phyloP scores from a whole-genome alignment of 805 yeast species.

The Saccharomycopsis guyanensis region DNA sequence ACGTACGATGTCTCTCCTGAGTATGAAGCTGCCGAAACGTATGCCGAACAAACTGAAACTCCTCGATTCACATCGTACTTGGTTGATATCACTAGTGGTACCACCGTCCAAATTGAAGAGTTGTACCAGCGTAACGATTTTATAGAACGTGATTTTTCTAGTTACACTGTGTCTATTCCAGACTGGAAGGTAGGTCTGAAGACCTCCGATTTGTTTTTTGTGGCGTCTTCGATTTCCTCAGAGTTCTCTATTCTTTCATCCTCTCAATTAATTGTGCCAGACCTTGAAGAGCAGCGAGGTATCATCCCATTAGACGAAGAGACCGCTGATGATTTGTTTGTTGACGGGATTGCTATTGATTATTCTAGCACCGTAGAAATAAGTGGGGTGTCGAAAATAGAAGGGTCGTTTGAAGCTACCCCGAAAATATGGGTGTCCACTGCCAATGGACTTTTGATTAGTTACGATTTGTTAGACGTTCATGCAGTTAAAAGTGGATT shows the following conservation, averaged over 20 bases:
- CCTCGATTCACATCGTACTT: not conserved
- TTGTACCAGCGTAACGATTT: slow-evolving; percentile 6
- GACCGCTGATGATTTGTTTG: slow-evolving; percentile 58
- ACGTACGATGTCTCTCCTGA: not conserved
- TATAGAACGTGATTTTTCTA: slow-evolving; percentile 7
- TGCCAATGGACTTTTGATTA: slow-evolving; percentile 5
- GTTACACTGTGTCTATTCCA: slow-evolving; percentile 1
- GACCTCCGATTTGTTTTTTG: slow-evolving; percentile 25
- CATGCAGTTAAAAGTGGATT: slow-evolving; percentile 4
- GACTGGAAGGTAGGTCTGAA: slow-evolving; percentile 7
- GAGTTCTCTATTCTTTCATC: slow-evolving; percentile 47
- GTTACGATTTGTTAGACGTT: slow-evolving; percentile 14
- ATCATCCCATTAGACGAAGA: slow-evolving; percentile 63
- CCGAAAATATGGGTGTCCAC: slow-evolving; percentile 14
- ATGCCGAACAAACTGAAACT: not conserved
- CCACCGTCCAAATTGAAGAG: slow-evolving; percentile 5
- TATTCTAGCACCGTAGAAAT: not conserved
- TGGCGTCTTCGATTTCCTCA: slow-evolving; percentile 58
- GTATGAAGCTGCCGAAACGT: not conserved
- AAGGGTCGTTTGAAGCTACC: slow-evolving; percentile 1
- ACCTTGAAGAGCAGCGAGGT: slow-evolving; percentile 68
- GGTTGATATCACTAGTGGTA: not conserved
- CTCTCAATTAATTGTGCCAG: slow-evolving; percentile 34
- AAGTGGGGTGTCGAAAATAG: slow-evolving; percentile 4
- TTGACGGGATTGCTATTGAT: slow-evolving; percentile 66